Evolutionary conservation across 257 asterid genomes (phyloP), one percentile per base, ranked within the genome.

Genomic region (Ophiorrhiza pumila): DNA sequence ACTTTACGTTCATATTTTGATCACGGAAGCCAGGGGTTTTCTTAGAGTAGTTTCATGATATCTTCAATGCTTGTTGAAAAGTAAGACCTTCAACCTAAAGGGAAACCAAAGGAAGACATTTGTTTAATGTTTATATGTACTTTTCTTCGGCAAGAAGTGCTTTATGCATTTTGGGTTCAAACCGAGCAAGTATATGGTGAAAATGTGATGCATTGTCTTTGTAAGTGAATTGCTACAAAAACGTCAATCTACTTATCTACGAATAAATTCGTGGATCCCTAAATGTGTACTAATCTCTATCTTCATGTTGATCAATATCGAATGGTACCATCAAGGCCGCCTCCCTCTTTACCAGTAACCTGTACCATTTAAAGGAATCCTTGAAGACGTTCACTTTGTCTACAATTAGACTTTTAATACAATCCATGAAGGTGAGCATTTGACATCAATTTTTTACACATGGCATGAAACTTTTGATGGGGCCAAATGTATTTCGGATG

Each of bases 401-500:
- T n/a, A n/a, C n/a, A n/a, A n/a, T n/a, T n/a, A n/a, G n/a, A n/a
- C n/a, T n/a, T n/a, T n/a, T n/a, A n/a, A n/a, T n/a, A n/a, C n/a
- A n/a, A n/a, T n/a, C n/a, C n/a, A n/a, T n/a, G n/a, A n/a, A n/a
- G n/a, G n/a, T 59, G 55, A 60, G 56, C 27, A 5, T 60, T 41
- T 60, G 29, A 9, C n/a, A 59, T 31, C 10, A 18, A n/a, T n/a
- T 37, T 50, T 52, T 49, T 50, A 66, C 72, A 69, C n/a, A n/a
- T n/a, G 80, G 52, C 67, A 29, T 70, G 58, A 34, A 61, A 1
- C 49, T 42, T n/a, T n/a, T n/a, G 27, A 41, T 6, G 11, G 31
- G 66, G 64, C 53, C 74, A 65, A 66, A 72, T n/a, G 74, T 56
- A 42, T 68, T n/a, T 66, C 59, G n/a, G 55, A 65, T 46, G 64